Evolutionary conservation across 192 early-diverging fungal genomes (phyloP).

Genomic region (Chytriomyces sp.): DNA sequence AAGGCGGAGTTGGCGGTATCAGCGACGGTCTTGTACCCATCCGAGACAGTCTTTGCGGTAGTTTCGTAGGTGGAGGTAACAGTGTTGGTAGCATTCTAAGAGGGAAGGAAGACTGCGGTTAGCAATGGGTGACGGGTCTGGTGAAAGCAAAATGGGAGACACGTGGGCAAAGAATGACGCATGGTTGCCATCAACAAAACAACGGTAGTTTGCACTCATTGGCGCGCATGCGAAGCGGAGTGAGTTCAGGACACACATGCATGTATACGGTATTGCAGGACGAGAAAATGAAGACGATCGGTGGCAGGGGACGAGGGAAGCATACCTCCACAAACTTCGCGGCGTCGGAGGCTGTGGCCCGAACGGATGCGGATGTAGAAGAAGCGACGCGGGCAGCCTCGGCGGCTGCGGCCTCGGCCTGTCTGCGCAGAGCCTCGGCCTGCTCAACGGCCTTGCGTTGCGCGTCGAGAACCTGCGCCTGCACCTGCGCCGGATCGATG

Average conservation of each 20-base stretch:
- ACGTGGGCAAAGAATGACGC: not conserved
- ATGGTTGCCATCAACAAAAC: not conserved
- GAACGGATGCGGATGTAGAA: not conserved
- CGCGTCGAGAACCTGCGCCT: not conserved
- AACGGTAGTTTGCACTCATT: no score
- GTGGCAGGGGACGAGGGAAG: no score
- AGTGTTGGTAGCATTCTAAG: not conserved
- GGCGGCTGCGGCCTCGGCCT: not conserved
- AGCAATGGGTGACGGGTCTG: no score
- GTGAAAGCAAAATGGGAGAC: not conserved
- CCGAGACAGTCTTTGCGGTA: not conserved
- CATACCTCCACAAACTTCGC: not conserved
- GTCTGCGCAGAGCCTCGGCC: not conserved
- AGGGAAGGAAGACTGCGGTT: no score
- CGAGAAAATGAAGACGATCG: no score
- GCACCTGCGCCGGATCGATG: not conserved
- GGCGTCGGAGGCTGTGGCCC: not conserved
- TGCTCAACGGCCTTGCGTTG: not conserved
- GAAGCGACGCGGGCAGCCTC: not conserved
- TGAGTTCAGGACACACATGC: no score
- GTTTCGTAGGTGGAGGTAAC: slow-evolving; percentile 10
- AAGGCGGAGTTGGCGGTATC: slow-evolving; percentile 15
- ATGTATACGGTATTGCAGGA: no score
- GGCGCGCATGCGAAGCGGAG: no score
- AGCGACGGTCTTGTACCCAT: slow-evolving; percentile 7